phyloP scores from a whole-genome alignment of 331 rosid species.

The Stylosanthes scabra region DNA sequence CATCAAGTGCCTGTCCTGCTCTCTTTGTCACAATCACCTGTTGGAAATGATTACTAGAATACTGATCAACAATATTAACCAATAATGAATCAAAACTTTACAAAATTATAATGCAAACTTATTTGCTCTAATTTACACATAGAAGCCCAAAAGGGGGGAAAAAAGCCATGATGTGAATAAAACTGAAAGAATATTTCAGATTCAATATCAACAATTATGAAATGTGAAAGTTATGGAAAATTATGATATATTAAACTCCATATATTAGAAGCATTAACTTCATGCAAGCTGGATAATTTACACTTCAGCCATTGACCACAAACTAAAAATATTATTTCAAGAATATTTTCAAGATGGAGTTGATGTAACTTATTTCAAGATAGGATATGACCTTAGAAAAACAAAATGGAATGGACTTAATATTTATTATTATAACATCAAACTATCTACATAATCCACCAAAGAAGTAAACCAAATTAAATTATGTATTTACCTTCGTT shows the following conservation, averaged over 20 bases:
- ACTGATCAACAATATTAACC: slow-evolving; percentile 16
- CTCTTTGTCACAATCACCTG: slow-evolving; percentile 91
- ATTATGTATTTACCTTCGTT: slow-evolving; percentile 63
- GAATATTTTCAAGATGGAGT: slow-evolving; percentile 25
- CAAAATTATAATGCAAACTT: slow-evolving; percentile 16
- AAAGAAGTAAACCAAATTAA: slow-evolving; percentile 21
- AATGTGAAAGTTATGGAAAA: not conserved
- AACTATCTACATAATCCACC: not conserved
- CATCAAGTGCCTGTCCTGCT: slow-evolving; percentile 85
- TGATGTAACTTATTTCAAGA: not conserved
- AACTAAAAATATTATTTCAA: slow-evolving; percentile 29
- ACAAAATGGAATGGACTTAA: slow-evolving; percentile 12
- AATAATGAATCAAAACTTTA: slow-evolving; percentile 12
- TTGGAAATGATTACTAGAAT: slow-evolving; percentile 28
- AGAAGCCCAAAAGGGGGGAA: slow-evolving; percentile 4
- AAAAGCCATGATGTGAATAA: not conserved
- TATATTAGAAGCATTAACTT: slow-evolving; percentile 4
- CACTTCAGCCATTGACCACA: slow-evolving; percentile 2
- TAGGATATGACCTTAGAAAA: slow-evolving; percentile 14
- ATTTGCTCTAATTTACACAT: slow-evolving; percentile 14
- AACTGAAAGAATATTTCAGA: slow-evolving; percentile 3
- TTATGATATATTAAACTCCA: slow-evolving; percentile 2
- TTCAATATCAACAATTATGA: not conserved
- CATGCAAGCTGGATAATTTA: slow-evolving; percentile 26
- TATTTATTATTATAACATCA: not conserved